These are phyloP conservation scores for Arachnomyces sp. DNA, from an alignment of 2,329 filamentous ascomycete species.

Conservation along the genomic window DNA sequence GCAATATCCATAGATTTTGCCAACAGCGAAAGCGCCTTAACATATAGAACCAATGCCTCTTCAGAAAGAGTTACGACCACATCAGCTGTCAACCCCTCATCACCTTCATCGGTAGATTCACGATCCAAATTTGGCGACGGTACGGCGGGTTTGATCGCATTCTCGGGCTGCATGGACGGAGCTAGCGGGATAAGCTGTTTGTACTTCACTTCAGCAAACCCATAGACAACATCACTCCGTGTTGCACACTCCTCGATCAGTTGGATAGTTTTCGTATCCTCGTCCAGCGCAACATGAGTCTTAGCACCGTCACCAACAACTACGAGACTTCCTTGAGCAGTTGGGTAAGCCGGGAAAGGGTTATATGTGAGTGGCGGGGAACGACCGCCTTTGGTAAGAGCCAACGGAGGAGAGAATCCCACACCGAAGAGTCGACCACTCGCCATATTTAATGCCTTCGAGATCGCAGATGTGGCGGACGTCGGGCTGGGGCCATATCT, in stretches of 20 bases:
- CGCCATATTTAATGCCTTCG: slow-evolving; percentile 90
- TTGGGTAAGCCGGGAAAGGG: slow-evolving; percentile 78
- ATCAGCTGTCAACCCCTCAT: slow-evolving; percentile 74
- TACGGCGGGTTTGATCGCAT: slow-evolving; percentile 19
- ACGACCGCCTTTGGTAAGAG: slow-evolving; percentile 37
- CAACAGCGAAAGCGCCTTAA: slow-evolving; percentile 83
- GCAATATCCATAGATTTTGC: slow-evolving; percentile 95
- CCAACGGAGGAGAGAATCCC: slow-evolving; percentile 43
- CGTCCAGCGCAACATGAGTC: slow-evolving; percentile 57
- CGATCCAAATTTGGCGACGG: slow-evolving; percentile 22
- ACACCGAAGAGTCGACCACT: slow-evolving; percentile 54
- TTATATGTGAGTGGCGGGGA: slow-evolving; percentile 46
- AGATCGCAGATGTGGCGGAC: slow-evolving; percentile 83
- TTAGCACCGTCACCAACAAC: slow-evolving; percentile 56
- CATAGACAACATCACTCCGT: slow-evolving; percentile 90
- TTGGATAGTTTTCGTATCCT: slow-evolving; percentile 71
- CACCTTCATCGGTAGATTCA: slow-evolving; percentile 50
- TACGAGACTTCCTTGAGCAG: slow-evolving; percentile 62
- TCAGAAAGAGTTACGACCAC: slow-evolving; percentile 82
- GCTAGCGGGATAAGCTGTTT: slow-evolving; percentile 88
- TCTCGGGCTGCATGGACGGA: slow-evolving; percentile 52
- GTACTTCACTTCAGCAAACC: slow-evolving; percentile 97
- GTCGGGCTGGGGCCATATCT: slow-evolving; percentile 64
- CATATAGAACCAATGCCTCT: slow-evolving; percentile 89
- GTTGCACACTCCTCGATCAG: slow-evolving; percentile 87